Evolutionary conservation across 768 basidiomycete genomes (phyloP).

Genomic region (Amanita subjunquillea): DNA sequence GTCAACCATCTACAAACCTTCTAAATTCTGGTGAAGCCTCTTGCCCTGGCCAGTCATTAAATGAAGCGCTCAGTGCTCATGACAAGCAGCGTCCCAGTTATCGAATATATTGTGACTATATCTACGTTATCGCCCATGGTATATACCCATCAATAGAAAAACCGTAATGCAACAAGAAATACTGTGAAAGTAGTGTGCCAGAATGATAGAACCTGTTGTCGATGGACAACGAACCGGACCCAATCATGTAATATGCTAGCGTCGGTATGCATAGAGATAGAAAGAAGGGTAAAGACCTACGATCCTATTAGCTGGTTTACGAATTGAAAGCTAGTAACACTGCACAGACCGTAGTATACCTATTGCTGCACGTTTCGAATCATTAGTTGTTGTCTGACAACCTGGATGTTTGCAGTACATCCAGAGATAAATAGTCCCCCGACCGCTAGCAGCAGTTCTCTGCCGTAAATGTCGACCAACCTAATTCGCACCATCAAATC

Average conservation of each 20-base stretch:
- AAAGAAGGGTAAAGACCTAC: background rate
- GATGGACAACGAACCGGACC: background rate
- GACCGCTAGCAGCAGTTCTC: background rate
- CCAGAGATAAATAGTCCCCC: background rate
- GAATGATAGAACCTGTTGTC: background rate
- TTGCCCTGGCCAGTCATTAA: no score
- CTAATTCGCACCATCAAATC: background rate
- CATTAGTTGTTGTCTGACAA: background rate
- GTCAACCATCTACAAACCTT: no score
- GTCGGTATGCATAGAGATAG: background rate
- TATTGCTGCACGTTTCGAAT: background rate
- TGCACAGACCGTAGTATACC: background rate
- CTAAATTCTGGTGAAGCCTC: no score
- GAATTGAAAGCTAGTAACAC: background rate
- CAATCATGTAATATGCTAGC: background rate
- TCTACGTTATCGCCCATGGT: conserved; percentile 1
- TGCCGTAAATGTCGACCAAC: conserved; percentile 2
- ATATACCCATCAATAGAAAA: background rate
- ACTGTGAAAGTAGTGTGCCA: background rate
- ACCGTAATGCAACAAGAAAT: background rate
- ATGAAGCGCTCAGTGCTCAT: no score
- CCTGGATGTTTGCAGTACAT: background rate
- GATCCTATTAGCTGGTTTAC: background rate
- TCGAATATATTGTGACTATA: conserved; percentile 1
- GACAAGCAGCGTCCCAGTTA: no score